Evolutionary conservation across 2,329 filamentous ascomycete species (phyloP).

Genomic region (Onygena corvina): DNA sequence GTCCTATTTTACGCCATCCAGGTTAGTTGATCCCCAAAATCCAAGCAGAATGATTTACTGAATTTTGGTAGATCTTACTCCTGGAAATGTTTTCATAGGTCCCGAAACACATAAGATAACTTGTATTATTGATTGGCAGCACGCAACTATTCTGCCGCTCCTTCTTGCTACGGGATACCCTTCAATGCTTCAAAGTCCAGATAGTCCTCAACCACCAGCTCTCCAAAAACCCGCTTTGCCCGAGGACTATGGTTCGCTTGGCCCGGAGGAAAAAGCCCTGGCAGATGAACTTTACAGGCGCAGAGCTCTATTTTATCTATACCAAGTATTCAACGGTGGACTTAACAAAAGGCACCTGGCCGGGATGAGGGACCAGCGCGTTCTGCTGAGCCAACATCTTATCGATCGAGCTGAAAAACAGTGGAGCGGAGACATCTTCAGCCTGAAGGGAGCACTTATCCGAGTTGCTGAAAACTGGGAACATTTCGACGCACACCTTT

Average conservation of each 20-base stretch:
- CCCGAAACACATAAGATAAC: slow-evolving; percentile 8
- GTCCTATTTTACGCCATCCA: slow-evolving; percentile 15
- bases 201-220: slow-evolving; percentile 1
- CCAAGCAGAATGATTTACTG: not conserved
- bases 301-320: slow-evolving; percentile 11
- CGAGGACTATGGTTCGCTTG: slow-evolving; percentile 8
- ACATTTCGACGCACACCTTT: slow-evolving; percentile 6
- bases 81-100: slow-evolving; percentile 13
- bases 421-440: slow-evolving; percentile 12
- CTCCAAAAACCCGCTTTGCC: slow-evolving; percentile 10
- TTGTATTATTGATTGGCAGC: slow-evolving; percentile 16
- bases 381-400: slow-evolving; percentile 10
- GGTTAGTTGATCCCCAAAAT: slow-evolving; percentile 6
- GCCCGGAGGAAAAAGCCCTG: slow-evolving; percentile 9
- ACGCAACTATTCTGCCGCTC: slow-evolving; percentile 11
- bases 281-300: slow-evolving; percentile 14
- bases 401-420: slow-evolving; percentile 10
- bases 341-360: slow-evolving; percentile 11
- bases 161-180: slow-evolving; percentile 14
- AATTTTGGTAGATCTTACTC: slow-evolving; percentile 11
- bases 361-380: slow-evolving; percentile 8
- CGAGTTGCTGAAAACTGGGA: slow-evolving; percentile 12
- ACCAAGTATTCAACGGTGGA: slow-evolving; percentile 11
- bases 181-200: slow-evolving; percentile 10
- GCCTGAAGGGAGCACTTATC: slow-evolving; percentile 11